Conservation (phyloP, 2,329 filamentous ascomycete species). For the Grosmannia clavigera region DNA sequence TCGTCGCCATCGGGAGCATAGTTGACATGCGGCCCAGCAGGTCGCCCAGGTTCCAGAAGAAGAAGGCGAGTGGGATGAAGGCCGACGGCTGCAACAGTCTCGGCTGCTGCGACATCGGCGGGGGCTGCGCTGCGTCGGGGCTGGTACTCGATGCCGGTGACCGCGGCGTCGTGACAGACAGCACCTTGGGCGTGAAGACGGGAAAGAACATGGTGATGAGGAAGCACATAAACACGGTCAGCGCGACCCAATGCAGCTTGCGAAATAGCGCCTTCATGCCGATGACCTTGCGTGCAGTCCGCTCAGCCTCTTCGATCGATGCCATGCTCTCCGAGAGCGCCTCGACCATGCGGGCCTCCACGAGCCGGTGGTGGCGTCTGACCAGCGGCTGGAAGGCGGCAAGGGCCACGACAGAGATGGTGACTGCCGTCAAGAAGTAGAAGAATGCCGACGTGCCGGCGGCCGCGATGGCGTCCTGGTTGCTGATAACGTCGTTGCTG, state of each 20-base stretch:
- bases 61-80: conserved; percentile 83
- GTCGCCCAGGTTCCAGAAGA: conserved; percentile 90
- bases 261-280: conserved; percentile 53
- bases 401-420: conserved; percentile 58
- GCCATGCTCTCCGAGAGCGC: conserved; percentile 37
- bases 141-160: conserved; percentile 15
- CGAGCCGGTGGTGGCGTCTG: conserved; percentile 41
- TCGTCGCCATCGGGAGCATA: conserved; percentile 34
- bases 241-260: conserved; percentile 68
- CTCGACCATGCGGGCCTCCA: conserved; percentile 35
- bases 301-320: conserved; percentile 40
- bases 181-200: conserved; percentile 67
- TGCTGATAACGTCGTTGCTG: conserved; percentile 13
- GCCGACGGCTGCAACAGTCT: conserved; percentile 56
- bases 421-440: conserved; percentile 82
- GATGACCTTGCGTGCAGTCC: conserved; percentile 34
- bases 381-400: conserved; percentile 64
- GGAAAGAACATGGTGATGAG: conserved; percentile 86
- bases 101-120: conserved; percentile 14
- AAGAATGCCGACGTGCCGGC: conserved; percentile 63
- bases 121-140: too few species aligned
- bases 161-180: conserved; percentile 26
- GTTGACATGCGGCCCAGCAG: conserved; percentile 63
- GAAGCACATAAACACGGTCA: conserved; percentile 73
- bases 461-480: conserved; percentile 15